Base-by-base conservation (phyloP, 176 grass and related monocot species). In the Avena eriantha region DNA sequence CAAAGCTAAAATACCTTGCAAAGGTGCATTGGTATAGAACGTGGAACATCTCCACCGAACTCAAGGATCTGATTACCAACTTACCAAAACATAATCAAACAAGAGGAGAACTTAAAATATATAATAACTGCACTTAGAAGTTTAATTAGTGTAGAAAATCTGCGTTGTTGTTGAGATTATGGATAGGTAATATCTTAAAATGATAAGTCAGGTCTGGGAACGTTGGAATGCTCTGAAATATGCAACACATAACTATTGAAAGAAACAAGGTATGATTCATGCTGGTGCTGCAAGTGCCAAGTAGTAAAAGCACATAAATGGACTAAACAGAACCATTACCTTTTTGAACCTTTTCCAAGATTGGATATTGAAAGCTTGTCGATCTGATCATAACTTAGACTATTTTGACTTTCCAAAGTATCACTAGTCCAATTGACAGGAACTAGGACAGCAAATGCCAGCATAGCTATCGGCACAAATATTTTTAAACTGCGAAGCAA, bases 291-390 rank as follows among this genome's bases (percentile, higher is more conserved):
- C 61, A 31, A 31, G 26, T 50, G 35, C 14, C 47, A 86, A 69
- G 16, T 50, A 43, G 17, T 71, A 29, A 55, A 18, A 83, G 15
- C 15, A 76, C 10, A 68, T 69, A 39, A 11, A 73, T 3, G 67
- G 8, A 87, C 22, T 71, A 83, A 71, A 6, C 55, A 72, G 23
- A 81, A 76, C 39, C 43, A 74, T 79, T 79, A 99, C 94, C 94
- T 99, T 82, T 91, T 73, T 12, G 97, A 96, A 82, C 92, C 94
- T 93, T 77, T 60, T 82, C 88, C 89, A 50, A 96, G 79, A 89
- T 99, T 99, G 41, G 97, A 99, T 88, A 99, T 94, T 3, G 94
- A 96, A 79, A 99, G 87, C 85, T 99, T 99, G 73, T 99, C 97
- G 80, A 99, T 94, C 84, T 99, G 36, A 73, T 91, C 90, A 69